phyloP scores from a whole-genome alignment of 306 rosid species.

The Carpinus fangiana region DNA sequence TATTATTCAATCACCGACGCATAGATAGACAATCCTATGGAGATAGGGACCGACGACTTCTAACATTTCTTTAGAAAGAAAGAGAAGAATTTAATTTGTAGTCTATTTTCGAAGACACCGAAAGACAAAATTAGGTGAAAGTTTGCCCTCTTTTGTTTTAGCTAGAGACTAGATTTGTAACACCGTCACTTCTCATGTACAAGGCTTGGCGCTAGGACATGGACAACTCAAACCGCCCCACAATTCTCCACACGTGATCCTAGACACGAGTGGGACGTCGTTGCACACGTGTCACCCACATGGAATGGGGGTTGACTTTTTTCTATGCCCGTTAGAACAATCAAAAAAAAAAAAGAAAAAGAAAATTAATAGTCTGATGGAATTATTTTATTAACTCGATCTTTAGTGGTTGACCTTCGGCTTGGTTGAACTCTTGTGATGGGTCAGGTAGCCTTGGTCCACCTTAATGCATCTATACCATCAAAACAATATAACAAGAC shows the following conservation, averaged over 20 bases:
- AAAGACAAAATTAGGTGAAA: background rate
- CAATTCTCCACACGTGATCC: conserved; percentile 28
- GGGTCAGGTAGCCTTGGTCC: conserved; percentile 60
- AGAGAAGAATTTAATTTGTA: background rate
- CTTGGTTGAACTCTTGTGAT: conserved; percentile 48
- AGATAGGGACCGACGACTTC: too few relatives aligned
- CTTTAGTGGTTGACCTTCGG: conserved; percentile 72
- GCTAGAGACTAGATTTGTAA: background rate
- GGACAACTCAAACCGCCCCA: conserved; percentile 28
- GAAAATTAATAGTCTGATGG: conserved; percentile 19
- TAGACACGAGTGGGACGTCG: conserved; percentile 12
- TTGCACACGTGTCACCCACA: conserved; percentile 4
- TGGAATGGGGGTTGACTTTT: conserved; percentile 44
- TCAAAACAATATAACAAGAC: conserved; percentile 51
- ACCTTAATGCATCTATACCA: conserved; percentile 48
- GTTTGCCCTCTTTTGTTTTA: background rate
- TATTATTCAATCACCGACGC: too few relatives aligned
- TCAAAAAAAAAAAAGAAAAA: background rate
- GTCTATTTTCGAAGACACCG: background rate
- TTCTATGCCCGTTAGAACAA: conserved; percentile 18
- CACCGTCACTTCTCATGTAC: conserved; percentile 12
- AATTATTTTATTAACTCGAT: conserved; percentile 32
- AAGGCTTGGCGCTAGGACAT: conserved; percentile 3
- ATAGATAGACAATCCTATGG: too few relatives aligned
- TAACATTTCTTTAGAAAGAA: too few relatives aligned